A percentile compares a stretch with the other conserved stretches of the same genome.
These are phyloP conservation scores for Lecanosticta acicola DNA, from an alignment of 2,329 filamentous ascomycete genomes.

Conservation along the genomic window DNA sequence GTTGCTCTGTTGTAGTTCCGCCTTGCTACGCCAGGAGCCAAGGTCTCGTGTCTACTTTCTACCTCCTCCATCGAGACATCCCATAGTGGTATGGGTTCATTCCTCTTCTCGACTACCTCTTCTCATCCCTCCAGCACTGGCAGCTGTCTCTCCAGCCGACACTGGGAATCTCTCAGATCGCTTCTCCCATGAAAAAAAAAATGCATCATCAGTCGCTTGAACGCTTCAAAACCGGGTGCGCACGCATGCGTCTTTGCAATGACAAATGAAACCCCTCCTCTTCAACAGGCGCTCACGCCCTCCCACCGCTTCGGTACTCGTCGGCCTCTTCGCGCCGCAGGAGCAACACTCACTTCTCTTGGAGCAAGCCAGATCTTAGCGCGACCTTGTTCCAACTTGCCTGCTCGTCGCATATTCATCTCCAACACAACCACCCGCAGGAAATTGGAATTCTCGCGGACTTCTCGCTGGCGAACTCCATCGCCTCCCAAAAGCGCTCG, in stretches of 20 bases:
- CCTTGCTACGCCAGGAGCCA: too few species aligned
- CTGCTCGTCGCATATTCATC: constrained; percentile 61
- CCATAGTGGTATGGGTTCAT: background rate
- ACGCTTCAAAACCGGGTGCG: background rate
- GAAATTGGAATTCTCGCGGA: constrained; percentile 59
- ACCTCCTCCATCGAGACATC: too few species aligned
- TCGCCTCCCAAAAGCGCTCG: constrained; percentile 33
- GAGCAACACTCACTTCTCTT: constrained; percentile 35
- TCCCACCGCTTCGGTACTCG: constrained; percentile 27
- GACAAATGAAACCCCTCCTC: background rate
- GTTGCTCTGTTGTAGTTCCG: too few species aligned
- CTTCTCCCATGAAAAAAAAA: too few species aligned
- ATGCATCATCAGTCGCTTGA: background rate
- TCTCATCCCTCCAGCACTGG: background rate
- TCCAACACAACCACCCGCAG: constrained; percentile 59
- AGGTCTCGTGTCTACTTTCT: too few species aligned
- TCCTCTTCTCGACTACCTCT: background rate
- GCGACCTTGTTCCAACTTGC: constrained; percentile 55
- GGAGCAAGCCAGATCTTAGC: constrained; percentile 59
- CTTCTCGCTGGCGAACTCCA: constrained; percentile 53
- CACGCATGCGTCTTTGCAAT: background rate
- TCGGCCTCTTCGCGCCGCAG: constrained; percentile 9
- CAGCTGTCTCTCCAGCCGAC: background rate
- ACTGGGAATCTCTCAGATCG: too few species aligned
- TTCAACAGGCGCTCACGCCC: constrained; percentile 27